These are phyloP conservation scores for Grosmannia serpens DNA, from an alignment of 2,329 filamentous ascomycete species.

Conservation along the genomic window DNA sequence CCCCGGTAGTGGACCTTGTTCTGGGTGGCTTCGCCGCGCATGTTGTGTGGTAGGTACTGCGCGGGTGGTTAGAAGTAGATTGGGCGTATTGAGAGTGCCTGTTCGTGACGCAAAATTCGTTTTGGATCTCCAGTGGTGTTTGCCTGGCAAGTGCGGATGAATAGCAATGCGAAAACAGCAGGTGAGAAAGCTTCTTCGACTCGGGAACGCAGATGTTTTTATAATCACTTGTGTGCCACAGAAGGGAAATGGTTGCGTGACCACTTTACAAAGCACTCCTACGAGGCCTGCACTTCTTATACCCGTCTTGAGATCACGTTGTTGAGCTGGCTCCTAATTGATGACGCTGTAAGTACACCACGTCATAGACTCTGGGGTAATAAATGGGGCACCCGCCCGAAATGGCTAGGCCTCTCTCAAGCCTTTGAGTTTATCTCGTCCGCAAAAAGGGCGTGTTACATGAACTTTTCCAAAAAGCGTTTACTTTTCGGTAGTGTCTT, in stretches of 20 bases:
- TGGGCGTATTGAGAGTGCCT: conserved; percentile 1
- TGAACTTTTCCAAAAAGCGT: too few species aligned
- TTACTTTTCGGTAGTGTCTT: too few species aligned
- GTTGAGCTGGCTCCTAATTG: background rate
- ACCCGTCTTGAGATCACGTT: background rate
- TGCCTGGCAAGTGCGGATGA: background rate
- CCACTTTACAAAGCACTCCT: background rate
- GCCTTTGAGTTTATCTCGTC: background rate
- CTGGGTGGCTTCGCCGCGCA: conserved; percentile 59
- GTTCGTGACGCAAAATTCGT: background rate
- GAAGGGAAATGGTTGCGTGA: background rate
- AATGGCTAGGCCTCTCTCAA: background rate
- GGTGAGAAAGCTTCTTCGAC: background rate
- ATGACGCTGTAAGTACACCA: conserved; percentile 9
- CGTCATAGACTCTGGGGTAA: conserved; percentile 7
- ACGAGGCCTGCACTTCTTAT: background rate
- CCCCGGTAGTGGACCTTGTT: conserved; percentile 84
- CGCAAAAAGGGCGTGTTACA: too few species aligned
- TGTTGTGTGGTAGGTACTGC: conserved; percentile 21
- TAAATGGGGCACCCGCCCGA: background rate
- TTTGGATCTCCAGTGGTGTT: background rate
- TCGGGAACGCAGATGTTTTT: background rate
- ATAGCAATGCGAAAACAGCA: background rate
- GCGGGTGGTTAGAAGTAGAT: conserved; percentile 3
- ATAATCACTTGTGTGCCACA: background rate